Conservation (phyloP, 352 stramenopile genomes). For the Stephanocyclus meneghinianus region DNA sequence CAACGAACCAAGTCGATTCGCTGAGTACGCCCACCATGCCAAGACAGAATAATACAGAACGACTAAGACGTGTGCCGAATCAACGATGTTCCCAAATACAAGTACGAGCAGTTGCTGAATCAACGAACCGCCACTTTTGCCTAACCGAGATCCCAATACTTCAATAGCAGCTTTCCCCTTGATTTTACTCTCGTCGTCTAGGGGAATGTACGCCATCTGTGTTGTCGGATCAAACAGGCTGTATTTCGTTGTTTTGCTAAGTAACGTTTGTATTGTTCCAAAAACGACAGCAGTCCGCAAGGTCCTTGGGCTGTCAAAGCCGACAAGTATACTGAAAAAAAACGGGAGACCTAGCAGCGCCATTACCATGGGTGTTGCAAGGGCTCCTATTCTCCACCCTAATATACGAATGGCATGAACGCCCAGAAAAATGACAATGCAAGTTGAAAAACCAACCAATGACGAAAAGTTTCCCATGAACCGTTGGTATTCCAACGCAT, state of each 20-base stretch:
- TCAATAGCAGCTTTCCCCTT: conserved; percentile 87
- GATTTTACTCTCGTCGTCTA: conserved; percentile 86
- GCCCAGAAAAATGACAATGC: conserved; percentile 85
- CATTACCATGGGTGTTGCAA: conserved; percentile 84
- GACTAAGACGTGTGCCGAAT: conserved; percentile 71
- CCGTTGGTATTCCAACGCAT: conserved; percentile 84
- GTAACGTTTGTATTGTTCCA: conserved; percentile 76
- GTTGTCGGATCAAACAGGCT: conserved; percentile 80
- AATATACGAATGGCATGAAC: conserved; percentile 84
- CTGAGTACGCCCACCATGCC: conserved; percentile 69
- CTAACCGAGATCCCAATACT: conserved; percentile 84
- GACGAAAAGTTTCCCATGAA: conserved; percentile 87
- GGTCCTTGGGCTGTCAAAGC: conserved; percentile 66
- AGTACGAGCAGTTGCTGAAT: conserved; percentile 84
- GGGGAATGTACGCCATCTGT: conserved; percentile 87
- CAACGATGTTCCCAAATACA: conserved; percentile 83
- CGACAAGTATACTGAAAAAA: conserved; percentile 81
- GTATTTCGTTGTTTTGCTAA: conserved; percentile 82
- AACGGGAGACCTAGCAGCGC: conserved; percentile 80
- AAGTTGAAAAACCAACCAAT: conserved; percentile 81
- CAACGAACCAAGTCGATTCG: conserved; percentile 66
- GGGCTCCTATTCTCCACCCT: conserved; percentile 82
- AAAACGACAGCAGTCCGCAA: conserved; percentile 70
- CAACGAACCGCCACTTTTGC: conserved; percentile 85
- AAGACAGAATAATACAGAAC: conserved; percentile 83